Evolutionary conservation across 805 yeast species (phyloP).

Genomic region (Candida sonorensis): DNA sequence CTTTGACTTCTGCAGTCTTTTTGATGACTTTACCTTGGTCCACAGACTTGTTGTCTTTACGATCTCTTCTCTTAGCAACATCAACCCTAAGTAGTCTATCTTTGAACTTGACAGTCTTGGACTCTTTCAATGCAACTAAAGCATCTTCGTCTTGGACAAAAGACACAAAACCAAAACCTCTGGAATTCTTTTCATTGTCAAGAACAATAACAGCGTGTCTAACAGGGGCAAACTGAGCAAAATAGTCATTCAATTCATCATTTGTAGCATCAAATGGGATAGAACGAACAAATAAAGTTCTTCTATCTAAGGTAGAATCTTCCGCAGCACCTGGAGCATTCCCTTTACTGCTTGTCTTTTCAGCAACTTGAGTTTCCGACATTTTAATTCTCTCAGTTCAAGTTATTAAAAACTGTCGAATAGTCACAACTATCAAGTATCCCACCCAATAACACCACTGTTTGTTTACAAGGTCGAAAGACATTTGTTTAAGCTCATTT

Average conservation of each 20-base stretch:
- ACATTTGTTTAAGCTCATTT: too few species aligned
- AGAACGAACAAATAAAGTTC: slow-evolving; percentile 78
- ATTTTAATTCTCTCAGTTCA: too few species aligned
- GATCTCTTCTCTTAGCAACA: slow-evolving; percentile 86
- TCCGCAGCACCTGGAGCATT: neutral
- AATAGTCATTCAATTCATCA: slow-evolving; percentile 75
- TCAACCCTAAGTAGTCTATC: slow-evolving; percentile 69
- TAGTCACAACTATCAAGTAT: too few species aligned
- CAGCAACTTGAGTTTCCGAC: neutral
- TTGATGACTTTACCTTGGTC: slow-evolving; percentile 32
- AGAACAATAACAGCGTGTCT: slow-evolving; percentile 90
- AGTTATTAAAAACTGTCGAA: too few species aligned
- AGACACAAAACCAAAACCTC: slow-evolving; percentile 95
- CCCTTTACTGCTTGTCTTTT: neutral
- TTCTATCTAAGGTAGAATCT: slow-evolving; percentile 38
- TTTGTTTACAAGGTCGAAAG: too few species aligned
- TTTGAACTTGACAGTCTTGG: slow-evolving; percentile 61
- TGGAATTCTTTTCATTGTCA: slow-evolving; percentile 67
- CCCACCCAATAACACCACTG: too few species aligned
- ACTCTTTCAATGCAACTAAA: slow-evolving; percentile 56
- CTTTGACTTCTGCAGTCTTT: slow-evolving; percentile 27
- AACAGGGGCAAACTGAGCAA: slow-evolving; percentile 90
- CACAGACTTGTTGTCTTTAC: slow-evolving; percentile 34
- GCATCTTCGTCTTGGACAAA: slow-evolving; percentile 85
- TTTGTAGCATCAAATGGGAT: slow-evolving; percentile 76